Conservation (phyloP, 805 yeast species). For the Starmerella bombicola region DNA sequence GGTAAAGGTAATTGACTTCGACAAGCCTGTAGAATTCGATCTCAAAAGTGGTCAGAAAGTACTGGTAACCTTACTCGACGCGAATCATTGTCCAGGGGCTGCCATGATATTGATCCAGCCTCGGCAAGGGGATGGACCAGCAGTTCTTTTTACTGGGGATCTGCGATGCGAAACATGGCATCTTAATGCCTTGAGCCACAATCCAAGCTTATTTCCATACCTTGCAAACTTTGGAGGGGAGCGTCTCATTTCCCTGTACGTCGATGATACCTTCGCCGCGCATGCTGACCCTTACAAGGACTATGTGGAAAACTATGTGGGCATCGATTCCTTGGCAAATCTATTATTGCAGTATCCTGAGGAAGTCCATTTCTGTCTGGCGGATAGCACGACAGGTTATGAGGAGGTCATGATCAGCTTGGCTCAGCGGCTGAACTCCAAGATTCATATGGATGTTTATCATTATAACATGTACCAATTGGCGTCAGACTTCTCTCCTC, state of each 20-base stretch:
- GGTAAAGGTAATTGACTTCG: conserved; percentile 14
- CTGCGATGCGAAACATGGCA: conserved; percentile 46
- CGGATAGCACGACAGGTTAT: conserved; percentile 37
- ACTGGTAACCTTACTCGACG: conserved; percentile 35
- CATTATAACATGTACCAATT: conserved; percentile 21
- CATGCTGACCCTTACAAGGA: conserved; percentile 40
- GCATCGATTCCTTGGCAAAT: conserved; percentile 30
- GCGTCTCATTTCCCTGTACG: conserved; percentile 35
- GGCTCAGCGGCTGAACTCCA: conserved; percentile 21
- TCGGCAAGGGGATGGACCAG: conserved; percentile 24
- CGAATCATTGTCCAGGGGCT: conserved; percentile 52
- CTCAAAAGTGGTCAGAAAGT: conserved; percentile 18
- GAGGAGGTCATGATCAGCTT: conserved; percentile 42
- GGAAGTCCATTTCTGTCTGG: conserved; percentile 33
- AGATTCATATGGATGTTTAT: conserved; percentile 29
- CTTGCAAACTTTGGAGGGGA: conserved; percentile 24
- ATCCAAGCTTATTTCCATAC: conserved; percentile 36
- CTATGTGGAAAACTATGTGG: conserved; percentile 34
- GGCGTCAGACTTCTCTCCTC: conserved; percentile 20
- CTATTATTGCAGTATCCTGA: conserved; percentile 35
- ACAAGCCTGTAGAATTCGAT: conserved; percentile 12
- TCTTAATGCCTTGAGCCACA: conserved; percentile 31
- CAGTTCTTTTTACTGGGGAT: conserved; percentile 46
- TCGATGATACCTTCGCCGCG: conserved; percentile 44
- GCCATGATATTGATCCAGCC: conserved; percentile 37